phyloP scores from a whole-genome alignment of 345 rosid genomes.

The Eucalyptus sp. region DNA sequence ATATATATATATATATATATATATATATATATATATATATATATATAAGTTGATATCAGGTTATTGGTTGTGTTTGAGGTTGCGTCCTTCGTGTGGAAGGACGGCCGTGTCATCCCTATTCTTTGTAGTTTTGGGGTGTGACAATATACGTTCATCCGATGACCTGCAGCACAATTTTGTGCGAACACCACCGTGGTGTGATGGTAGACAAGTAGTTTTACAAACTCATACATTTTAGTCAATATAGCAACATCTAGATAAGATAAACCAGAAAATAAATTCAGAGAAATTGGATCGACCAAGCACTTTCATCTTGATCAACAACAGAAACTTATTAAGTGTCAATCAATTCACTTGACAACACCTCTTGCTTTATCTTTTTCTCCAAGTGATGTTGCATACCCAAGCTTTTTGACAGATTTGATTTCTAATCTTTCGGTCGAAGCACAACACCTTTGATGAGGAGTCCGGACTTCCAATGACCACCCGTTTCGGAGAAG shows the following conservation, averaged over 20 bases:
- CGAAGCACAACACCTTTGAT: background rate
- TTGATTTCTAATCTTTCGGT: background rate
- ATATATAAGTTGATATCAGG: too few species aligned
- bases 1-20: too few species aligned
- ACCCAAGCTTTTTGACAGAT: background rate
- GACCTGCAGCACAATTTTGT: background rate
- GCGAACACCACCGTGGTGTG: background rate
- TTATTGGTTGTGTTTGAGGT: too few species aligned
- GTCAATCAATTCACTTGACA: background rate
- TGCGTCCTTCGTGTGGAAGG: too few species aligned
- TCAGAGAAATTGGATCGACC: background rate
- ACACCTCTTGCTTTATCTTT: background rate
- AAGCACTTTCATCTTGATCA: background rate
- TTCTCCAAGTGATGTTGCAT: background rate
- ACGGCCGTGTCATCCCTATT: too few species aligned
- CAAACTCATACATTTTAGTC: background rate
- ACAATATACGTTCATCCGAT: background rate
- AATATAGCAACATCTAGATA: background rate
- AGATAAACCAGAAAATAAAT: background rate
- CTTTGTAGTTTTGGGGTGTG: too few species aligned
- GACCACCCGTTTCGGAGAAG: background rate
- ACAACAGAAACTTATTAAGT: background rate
- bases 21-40: too few species aligned
- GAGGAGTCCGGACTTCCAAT: background rate
- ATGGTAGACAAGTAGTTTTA: background rate